Evolutionary conservation across 108 stramenopile species (phyloP).

Genomic region (Nitzschia inconspicua): DNA sequence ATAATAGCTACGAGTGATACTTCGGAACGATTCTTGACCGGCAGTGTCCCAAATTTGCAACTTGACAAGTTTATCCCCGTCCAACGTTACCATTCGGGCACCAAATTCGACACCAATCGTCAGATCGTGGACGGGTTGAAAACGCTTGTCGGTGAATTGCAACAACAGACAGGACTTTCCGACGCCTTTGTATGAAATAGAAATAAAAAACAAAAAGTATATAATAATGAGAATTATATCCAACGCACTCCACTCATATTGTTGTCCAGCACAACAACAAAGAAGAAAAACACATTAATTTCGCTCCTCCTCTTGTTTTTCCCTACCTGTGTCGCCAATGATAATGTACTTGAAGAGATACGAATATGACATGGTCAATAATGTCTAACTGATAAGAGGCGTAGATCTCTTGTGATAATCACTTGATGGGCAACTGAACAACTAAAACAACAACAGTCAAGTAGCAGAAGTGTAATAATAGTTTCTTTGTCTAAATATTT

Average conservation of each 20-base stretch:
- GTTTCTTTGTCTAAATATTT: too few species aligned
- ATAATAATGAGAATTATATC: background rate
- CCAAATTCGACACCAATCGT: constrained; percentile 99
- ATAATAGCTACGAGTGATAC: constrained; percentile 99
- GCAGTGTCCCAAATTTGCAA: constrained; percentile 90
- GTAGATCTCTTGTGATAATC: too few species aligned
- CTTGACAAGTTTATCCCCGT: constrained; percentile 84
- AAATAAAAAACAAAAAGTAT: background rate
- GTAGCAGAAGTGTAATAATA: too few species aligned
- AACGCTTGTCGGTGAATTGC: constrained; percentile 99
- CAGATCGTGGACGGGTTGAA: constrained; percentile 98
- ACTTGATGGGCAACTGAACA: too few species aligned
- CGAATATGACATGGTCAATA: constrained; percentile 77
- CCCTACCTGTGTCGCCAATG: constrained; percentile 97
- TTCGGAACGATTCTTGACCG: constrained; percentile 97
- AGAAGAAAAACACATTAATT: background rate
- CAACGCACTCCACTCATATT: background rate
- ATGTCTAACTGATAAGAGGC: too few species aligned
- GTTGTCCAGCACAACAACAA: background rate
- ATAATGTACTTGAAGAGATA: constrained; percentile 96
- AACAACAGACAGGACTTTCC: constrained; percentile 99
- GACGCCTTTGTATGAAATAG: constrained; percentile 68
- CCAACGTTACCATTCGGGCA: constrained; percentile 95
- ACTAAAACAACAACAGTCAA: too few species aligned
- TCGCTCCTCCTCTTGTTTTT: background rate